These are phyloP conservation scores for Ophiocordyceps camponoti-leonardi DNA, from an alignment of 2,329 filamentous ascomycete species.

Conservation along the genomic window DNA sequence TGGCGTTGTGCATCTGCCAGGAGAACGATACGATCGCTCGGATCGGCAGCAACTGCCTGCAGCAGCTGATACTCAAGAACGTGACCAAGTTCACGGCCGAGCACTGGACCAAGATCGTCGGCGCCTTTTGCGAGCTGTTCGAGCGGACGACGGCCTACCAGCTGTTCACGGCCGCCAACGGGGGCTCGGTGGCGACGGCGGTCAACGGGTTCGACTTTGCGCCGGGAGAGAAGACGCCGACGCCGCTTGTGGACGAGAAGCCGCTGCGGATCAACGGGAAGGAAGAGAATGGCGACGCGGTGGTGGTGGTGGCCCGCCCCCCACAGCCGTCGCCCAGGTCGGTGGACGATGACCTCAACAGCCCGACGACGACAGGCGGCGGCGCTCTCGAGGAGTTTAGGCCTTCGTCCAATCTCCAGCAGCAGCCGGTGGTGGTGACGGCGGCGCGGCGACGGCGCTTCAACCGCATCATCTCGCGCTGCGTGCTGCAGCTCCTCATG, in stretches of 20 bases:
- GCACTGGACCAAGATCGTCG: slow-evolving; percentile 91
- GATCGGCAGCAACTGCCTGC: slow-evolving; percentile 94
- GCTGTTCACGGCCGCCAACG: slow-evolving; percentile 68
- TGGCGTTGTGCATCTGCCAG: slow-evolving; percentile 94
- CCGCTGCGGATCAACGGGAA: slow-evolving; percentile 43
- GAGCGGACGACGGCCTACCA: slow-evolving; percentile 88
- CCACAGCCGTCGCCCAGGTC: slow-evolving; percentile 11
- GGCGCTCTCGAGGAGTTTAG: slow-evolving; percentile 69
- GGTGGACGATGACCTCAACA: slow-evolving; percentile 17
- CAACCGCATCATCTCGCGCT: slow-evolving; percentile 98
- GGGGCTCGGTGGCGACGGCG: slow-evolving; percentile 32
- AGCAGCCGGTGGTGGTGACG: slow-evolving; percentile 82
- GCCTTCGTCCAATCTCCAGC: slow-evolving; percentile 57
- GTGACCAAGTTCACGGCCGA: slow-evolving; percentile 75
- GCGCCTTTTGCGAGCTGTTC: slow-evolving; percentile 90
- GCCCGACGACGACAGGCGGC: slow-evolving; percentile 14
- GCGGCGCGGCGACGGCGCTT: slow-evolving; percentile 88
- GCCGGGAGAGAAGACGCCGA: slow-evolving; percentile 18
- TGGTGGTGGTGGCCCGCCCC: too few relatives aligned
- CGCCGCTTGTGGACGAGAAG: slow-evolving; percentile 31
- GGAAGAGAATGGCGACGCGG: slow-evolving; percentile 18
- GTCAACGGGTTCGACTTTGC: slow-evolving; percentile 36
- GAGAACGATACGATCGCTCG: slow-evolving; percentile 97
- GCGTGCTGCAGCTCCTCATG: slow-evolving; percentile 93
- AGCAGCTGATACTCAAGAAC: slow-evolving; percentile 92